Evolutionary conservation across 805 yeast genomes (phyloP), one percentile per base, ranked within the genome.

Genomic region (Brettanomyces naardenensis): DNA sequence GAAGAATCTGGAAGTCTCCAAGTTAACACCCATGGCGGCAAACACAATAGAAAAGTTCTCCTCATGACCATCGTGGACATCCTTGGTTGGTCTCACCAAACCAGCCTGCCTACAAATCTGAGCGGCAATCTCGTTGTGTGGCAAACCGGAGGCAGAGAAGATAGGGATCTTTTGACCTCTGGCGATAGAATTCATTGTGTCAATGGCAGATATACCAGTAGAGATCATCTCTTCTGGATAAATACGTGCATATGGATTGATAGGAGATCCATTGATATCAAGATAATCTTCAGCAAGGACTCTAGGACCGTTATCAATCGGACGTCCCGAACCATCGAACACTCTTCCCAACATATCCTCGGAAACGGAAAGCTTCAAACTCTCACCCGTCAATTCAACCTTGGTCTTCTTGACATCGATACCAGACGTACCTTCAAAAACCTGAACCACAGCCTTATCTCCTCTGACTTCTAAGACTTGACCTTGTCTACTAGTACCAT

Each of bases 91-190:
- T 69, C 97, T 84, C 37, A 94, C 99, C 60, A 92, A 75, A 52
- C 97, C 96, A 29, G 99, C 98, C 71, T 92, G 99, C 72, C 99
- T 88, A 75, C 97, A 90, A 62, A 92, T 90, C 68, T 92, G 99
- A 32, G 99, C 99, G 44, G 99, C 99, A 68, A 92, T 90, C 67
- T 92, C 99, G 62, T 92, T 92, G 68, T 92, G 99, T 41, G 99
- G 99, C 61, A 92, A 78, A 72, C 99, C 99, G 38, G 97, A 88
- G 34, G 98, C 98, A 39, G 97, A 87, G 70, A 92, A 92, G 63
- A 92, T 94, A 39, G 99, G 99, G 62, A 92, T 92, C 71, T 92
- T 92, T 71, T 92, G 99, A 51, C 99, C 99, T 76, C 99, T 86
- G 43, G 99, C 99, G 73, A 92, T 92, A 31, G 98, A 90, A 68